Percentiles rank a stretch among this genome's conserved stretches.
phyloP scores from a whole-genome alignment of 176 grass and related monocot genomes.

The Saccharum officinarum region DNA sequence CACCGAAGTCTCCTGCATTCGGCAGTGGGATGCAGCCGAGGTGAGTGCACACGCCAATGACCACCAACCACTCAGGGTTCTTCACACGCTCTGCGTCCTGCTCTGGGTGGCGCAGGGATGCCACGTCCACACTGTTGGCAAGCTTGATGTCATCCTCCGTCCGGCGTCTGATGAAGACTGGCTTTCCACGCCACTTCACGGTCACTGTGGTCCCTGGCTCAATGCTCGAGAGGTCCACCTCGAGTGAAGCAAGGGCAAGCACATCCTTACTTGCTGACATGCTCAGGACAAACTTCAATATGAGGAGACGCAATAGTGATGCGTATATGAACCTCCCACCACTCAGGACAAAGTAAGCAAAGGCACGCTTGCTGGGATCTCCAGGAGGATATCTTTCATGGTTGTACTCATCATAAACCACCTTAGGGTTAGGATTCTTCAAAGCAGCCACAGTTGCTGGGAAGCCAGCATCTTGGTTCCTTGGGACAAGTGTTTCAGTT shows the following conservation, averaged over 20 bases:
- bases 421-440: conserved; percentile 80
- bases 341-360: conserved; percentile 87
- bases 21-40: conserved; percentile 90
- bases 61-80: conserved; percentile 84
- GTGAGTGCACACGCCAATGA: conserved; percentile 88
- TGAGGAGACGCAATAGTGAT: conserved; percentile 72
- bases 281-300: conserved; percentile 86
- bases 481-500: conserved; percentile 66
- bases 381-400: conserved; percentile 86
- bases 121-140: conserved; percentile 75
- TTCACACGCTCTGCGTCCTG: conserved; percentile 68
- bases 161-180: conserved; percentile 79
- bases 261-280: conserved; percentile 96
- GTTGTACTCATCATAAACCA: conserved; percentile 83
- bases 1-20: conserved; percentile 81
- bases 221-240: conserved; percentile 84
- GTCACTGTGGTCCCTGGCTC: conserved; percentile 80
- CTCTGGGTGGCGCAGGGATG: conserved; percentile 72
- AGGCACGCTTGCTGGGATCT: conserved; percentile 83
- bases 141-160: conserved; percentile 86
- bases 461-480: conserved; percentile 47
- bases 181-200: conserved; percentile 94
- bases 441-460: conserved; percentile 68
- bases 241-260: conserved; percentile 74
- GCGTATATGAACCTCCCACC: conserved; percentile 88